These are phyloP conservation scores for Nicotiana paniculata DNA, from an alignment of 257 asterid genomes.

Conservation along the genomic window DNA sequence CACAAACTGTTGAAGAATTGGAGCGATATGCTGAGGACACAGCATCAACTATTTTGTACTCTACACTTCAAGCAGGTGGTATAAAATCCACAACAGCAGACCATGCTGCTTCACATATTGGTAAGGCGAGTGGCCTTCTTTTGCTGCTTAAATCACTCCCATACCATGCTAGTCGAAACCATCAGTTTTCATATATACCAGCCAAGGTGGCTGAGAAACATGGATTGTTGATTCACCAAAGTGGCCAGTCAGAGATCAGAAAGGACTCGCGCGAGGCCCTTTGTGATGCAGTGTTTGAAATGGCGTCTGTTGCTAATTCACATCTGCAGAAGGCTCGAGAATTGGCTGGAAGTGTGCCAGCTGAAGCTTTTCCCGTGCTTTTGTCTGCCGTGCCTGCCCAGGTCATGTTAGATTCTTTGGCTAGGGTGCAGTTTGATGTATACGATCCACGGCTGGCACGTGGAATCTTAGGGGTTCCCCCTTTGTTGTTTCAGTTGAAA, in stretches of 20 bases:
- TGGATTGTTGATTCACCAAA: conserved; percentile 42
- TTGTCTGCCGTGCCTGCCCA: conserved; percentile 81
- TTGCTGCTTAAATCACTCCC: conserved; percentile 81
- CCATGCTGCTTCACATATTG: conserved; percentile 94
- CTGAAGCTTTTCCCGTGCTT: conserved; percentile 66
- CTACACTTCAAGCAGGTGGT: conserved; percentile 82
- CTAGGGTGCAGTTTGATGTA: conserved; percentile 68
- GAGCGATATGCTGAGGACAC: conserved; percentile 91
- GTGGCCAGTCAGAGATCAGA: conserved; percentile 45
- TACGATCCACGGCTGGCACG: conserved; percentile 63
- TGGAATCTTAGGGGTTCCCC: conserved; percentile 71
- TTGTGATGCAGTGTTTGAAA: conserved; percentile 65
- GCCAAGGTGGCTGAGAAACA: conserved; percentile 65
- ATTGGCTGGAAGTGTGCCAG: conserved; percentile 64
- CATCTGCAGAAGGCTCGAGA: conserved; percentile 78
- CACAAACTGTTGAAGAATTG: conserved; percentile 54
- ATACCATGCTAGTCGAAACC: conserved; percentile 62
- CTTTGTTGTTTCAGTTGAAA: conserved; percentile 80
- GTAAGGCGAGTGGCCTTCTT: conserved; percentile 87
- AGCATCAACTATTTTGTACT: conserved; percentile 65
- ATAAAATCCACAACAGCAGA: conserved; percentile 71
- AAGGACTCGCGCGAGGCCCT: conserved; percentile 61
- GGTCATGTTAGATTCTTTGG: conserved; percentile 56
- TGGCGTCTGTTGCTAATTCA: conserved; percentile 83
- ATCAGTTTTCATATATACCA: conserved; percentile 60